phyloP scores from a whole-genome alignment of 495 filamentous ascomycete genomes.

The Chaetomium fimeti region DNA sequence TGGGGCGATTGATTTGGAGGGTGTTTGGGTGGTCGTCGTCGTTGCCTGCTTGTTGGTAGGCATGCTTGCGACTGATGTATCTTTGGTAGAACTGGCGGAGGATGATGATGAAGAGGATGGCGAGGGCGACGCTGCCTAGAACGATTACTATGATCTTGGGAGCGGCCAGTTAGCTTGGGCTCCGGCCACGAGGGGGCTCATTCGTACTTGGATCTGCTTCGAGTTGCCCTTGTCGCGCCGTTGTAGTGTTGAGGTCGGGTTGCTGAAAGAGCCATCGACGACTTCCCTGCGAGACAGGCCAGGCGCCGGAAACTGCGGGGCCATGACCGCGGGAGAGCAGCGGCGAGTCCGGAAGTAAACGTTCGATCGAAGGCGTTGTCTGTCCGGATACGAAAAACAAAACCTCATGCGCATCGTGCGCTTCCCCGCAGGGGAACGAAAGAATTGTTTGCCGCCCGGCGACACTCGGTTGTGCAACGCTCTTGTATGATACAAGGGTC shows the following conservation, averaged over 20 bases:
- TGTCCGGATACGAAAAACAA: conserved; percentile 16
- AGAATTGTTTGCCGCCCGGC: neutral
- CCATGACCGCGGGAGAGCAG: conserved; percentile 8
- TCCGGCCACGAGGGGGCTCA: conserved; percentile 13
- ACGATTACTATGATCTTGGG: conserved; percentile 30
- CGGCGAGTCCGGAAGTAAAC: neutral
- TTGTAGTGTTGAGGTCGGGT: conserved; percentile 16
- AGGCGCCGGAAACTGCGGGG: conserved; percentile 21
- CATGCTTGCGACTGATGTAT: conserved; percentile 41
- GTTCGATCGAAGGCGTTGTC: neutral
- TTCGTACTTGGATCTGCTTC: conserved; percentile 16
- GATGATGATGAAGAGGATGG: conserved; percentile 24
- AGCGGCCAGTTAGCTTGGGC: neutral
- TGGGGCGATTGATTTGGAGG: conserved; percentile 29
- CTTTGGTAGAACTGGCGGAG: conserved; percentile 48
- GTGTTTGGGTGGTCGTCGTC: conserved; percentile 29
- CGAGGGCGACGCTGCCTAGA: conserved; percentile 23
- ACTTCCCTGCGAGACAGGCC: neutral
- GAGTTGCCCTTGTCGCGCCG: neutral
- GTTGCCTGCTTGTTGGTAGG: conserved; percentile 29
- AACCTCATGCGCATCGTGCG: conserved; percentile 16
- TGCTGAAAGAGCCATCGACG: neutral
- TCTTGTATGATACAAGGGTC: neutral
- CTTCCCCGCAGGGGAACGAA: conserved; percentile 13
- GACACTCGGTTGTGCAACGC: neutral